A percentile compares a stretch with the other conserved stretches of the same genome.
phyloP scores from a whole-genome alignment of 805 yeast genomes.

The Lachancea lanzarotensis region DNA sequence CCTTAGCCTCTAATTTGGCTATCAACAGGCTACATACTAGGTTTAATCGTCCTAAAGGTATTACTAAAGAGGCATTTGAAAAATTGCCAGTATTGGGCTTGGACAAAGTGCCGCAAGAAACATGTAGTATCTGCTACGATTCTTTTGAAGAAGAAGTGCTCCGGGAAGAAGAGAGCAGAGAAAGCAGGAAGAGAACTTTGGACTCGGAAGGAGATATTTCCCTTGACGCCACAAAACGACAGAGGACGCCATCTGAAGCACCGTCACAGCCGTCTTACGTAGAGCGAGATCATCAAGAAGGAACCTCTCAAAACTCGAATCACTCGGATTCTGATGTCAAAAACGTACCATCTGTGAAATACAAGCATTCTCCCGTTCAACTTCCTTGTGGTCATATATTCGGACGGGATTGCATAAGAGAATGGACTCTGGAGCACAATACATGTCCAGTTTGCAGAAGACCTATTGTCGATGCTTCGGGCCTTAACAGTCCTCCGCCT shows the following conservation, averaged over 20 bases:
- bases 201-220: conserved; percentile 9
- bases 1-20: conserved; percentile 66
- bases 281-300: not conserved
- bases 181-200: conserved; percentile 4
- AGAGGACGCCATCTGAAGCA: not conserved
- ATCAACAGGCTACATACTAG: conserved; percentile 52
- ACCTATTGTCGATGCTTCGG: conserved; percentile 36
- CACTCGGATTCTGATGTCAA: not conserved
- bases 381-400: conserved; percentile 85
- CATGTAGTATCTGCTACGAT: conserved; percentile 65
- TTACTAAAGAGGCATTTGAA: conserved; percentile 47
- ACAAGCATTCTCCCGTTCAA: conserved; percentile 56
- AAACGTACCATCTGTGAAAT: conserved; percentile 11
- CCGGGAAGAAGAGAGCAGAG: not conserved
- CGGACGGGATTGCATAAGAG: conserved; percentile 76
- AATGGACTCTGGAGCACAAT: conserved; percentile 70
- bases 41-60: conserved; percentile 44
- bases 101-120: conserved; percentile 30
- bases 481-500: conserved; percentile 5
- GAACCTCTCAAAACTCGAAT: not conserved
- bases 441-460: conserved; percentile 86
- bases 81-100: conserved; percentile 38
- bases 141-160: conserved; percentile 32
- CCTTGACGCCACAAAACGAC: conserved; percentile 11
- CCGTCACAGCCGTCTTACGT: not conserved